Base-by-base conservation (phyloP, 2,329 filamentous ascomycete species). In the Colletotrichum sp. region DNA sequence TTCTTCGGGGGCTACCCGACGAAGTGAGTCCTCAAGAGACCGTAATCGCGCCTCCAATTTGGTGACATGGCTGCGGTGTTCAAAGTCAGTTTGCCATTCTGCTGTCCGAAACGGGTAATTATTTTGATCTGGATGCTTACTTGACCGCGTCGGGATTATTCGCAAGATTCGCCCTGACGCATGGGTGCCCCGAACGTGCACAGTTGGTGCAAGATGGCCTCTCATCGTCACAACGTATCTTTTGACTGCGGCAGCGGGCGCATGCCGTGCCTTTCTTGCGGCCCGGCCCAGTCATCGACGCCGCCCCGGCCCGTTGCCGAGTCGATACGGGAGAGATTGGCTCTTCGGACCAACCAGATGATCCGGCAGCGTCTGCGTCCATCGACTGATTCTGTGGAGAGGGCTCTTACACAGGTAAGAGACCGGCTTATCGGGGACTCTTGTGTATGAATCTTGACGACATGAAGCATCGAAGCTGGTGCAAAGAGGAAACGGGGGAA, bases 211-310 rank as follows among this genome's bases (percentile, higher is more conserved):
- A 84, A 8, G 82, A 80, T 28, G 81, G 81, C 24, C 75, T 75
- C 24, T 81, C 81, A 49, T 66, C 63, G 63, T 84, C 82, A 67
- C 82, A 84, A 10, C 82, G 80, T 62, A 82, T 83, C 77, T 84
- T 84, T 76, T 83, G 81, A 18, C 79, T 82, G 8, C 82, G 80
- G 68, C 82, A 83, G 24, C 82, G 79, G 57, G 80, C 78, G 69
- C 82, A 83, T 55, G 82, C 82, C 9, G 82, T 84, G 8, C 83
- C 82, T 68, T 84, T 84, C 76, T 81, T 66, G 63, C 63, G 63
- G 63, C 63, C 63, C n/a, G 63, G 63, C 13, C 34, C 63, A 8
- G 63, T 49, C 63, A 66, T 66, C 24, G 36, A 26, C 15, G 63
- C 49, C 63, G 24, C 32, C 2, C 63, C 36, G 63, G 63, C 2